phyloP scores from a whole-genome alignment of 2,329 filamentous ascomycete genomes.

The Botrytis hyacinthi region DNA sequence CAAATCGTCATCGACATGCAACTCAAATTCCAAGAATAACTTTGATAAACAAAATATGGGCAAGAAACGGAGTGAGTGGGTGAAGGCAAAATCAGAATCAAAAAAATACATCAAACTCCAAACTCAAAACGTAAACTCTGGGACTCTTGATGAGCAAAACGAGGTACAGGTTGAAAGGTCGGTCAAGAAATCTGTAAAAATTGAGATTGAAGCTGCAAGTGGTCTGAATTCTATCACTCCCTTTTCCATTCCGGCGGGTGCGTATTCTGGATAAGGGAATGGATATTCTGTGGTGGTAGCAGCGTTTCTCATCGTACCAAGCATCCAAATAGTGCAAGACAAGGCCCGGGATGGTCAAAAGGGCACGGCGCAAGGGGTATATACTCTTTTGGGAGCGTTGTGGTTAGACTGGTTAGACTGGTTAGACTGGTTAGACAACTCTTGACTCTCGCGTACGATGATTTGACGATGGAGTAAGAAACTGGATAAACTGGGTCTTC shows the following conservation, averaged over 20 bases:
- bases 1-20: background rate
- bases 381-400: background rate
- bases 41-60: background rate
- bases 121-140: conserved; percentile 2
- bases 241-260: conserved; percentile 16
- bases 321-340: conserved; percentile 9
- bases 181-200: background rate
- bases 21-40: background rate
- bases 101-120: background rate
- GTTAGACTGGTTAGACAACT: background rate
- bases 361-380: conserved; percentile 10
- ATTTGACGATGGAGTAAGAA: background rate
- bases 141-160: background rate
- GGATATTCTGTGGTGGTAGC: conserved; percentile 6
- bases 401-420: conserved; percentile 1
- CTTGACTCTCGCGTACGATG: conserved; percentile 1
- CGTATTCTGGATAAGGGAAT: conserved; percentile 1
- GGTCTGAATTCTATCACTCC: conserved; percentile 17
- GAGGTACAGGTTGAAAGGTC: background rate
- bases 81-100: background rate
- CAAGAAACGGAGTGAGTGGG: background rate
- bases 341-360: conserved; percentile 8
- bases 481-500: background rate
- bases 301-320: conserved; percentile 8
- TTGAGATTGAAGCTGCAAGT: conserved; percentile 12